Base-by-base conservation (phyloP, 139 green algal genomes). In the Chlamydomonas sp. region DNA sequence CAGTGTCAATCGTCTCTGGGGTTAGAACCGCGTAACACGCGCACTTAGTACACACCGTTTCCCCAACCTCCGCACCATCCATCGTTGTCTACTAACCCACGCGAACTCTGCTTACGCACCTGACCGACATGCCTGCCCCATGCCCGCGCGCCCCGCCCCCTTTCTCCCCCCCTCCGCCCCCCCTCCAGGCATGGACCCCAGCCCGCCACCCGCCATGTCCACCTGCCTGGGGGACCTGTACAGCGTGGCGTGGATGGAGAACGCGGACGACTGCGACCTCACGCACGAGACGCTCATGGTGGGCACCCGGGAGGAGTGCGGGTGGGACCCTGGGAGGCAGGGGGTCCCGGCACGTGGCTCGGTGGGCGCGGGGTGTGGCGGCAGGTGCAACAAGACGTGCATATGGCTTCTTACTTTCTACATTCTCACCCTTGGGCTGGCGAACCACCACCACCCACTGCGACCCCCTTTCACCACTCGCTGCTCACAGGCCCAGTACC, bases 181-280 rank as follows among this genome's bases (percentile, higher is more conserved):
- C 16, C 57, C 5, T 49, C 1, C 87, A 90, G 87, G 87, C 66
- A 87, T 93, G 88, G 5, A 69, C 2, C 72, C 83, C 57, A 79
- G 88, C 17, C 64, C 81, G n/a, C 60, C 75, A 58, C 63, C 86
- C 2, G 31, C 20, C 5, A 68, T 93, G 74, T 93, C 87, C 81
- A 98, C 96, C 20, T 99, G 98, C 92, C 94, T 99, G 71, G 98
- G 98, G 8, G 98, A 99, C 90, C 94, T 99, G 12, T 99, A 97
- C 94, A 95, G 84, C 57, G 96, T 99, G 61, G 91, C 96, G 5
- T 99, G 96, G 96, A 96, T 99, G 94, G 98, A 99, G 91, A 94
- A 99, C 88, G 90, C 89, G 16, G 97, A 99, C 49, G 58, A 77
- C 0, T 82, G 85, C 17, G 93, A 99, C 90, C 89, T 97, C 31